Conservation (phyloP, 495 filamentous ascomycete species). For the Tuber aestivum region DNA sequence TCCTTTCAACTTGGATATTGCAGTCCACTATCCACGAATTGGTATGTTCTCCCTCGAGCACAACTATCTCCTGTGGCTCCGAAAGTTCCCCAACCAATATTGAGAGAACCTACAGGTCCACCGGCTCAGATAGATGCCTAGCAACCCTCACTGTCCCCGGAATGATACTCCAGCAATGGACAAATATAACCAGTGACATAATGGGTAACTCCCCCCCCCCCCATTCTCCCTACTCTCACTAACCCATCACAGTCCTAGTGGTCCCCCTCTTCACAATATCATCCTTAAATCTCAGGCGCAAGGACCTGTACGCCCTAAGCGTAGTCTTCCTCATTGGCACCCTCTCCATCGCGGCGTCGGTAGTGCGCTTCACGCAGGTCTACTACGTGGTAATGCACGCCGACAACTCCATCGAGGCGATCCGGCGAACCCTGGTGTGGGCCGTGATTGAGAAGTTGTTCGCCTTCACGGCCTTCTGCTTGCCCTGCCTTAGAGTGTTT, state of each 20-base stretch:
- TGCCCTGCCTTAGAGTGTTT: constrained; percentile 26
- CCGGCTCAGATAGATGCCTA: constrained; percentile 22
- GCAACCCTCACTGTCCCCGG: constrained; percentile 27
- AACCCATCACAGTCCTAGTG: constrained; percentile 18
- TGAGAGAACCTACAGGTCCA: constrained; percentile 11
- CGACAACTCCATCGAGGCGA: constrained; percentile 23
- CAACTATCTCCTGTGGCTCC: not conserved
- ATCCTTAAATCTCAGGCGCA: constrained; percentile 22
- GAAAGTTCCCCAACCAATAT: not conserved
- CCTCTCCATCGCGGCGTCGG: constrained; percentile 24
- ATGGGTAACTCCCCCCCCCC: constrained; percentile 11
- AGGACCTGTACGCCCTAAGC: constrained; percentile 23
- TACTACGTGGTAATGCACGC: constrained; percentile 26
- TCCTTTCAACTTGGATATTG: constrained; percentile 22
- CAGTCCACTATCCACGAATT: constrained; percentile 22
- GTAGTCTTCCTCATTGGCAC: constrained; percentile 25
- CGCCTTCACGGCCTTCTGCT: constrained; percentile 30
- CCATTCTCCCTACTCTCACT: not conserved
- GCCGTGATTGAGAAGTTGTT: constrained; percentile 32
- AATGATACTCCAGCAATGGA: constrained; percentile 30
- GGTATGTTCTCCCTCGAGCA: constrained; percentile 7
- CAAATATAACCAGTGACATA: constrained; percentile 32
- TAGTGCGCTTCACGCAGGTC: constrained; percentile 33
- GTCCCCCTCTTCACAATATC: constrained; percentile 31
- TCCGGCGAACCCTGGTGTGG: constrained; percentile 29